These are phyloP conservation scores for Leucocoprinus birnbaumii DNA, from an alignment of 768 basidiomycete species.

Conservation along the genomic window DNA sequence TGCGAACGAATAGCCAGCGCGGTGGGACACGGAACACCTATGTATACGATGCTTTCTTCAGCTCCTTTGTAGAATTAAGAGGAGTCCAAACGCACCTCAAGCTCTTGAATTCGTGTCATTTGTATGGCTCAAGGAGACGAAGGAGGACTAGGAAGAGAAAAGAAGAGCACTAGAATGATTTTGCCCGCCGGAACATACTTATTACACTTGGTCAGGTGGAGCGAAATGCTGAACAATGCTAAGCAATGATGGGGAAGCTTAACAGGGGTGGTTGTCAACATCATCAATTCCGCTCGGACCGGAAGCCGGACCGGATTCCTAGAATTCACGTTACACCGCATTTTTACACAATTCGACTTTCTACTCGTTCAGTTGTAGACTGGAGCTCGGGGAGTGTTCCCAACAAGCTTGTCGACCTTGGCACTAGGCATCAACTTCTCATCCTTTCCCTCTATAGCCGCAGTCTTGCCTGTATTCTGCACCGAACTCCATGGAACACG, in stretches of 20 bases:
- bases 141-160: neutral
- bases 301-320: no score
- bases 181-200: no score
- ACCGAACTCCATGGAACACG: conserved; percentile 7
- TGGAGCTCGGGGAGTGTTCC: neutral
- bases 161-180: neutral
- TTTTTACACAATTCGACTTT: no score
- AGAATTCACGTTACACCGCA: no score
- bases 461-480: neutral
- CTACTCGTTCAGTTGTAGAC: no score
- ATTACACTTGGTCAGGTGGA: no score
- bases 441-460: conserved; percentile 8
- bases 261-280: no score
- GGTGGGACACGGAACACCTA: conserved; percentile 69
- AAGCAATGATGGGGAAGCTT: no score
- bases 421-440: conserved; percentile 4
- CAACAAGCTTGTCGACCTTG: conserved; percentile 2
- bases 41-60: no score
- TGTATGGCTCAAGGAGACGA: neutral
- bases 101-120: neutral
- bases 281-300: no score
- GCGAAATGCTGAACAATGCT: no score
- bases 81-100: neutral
- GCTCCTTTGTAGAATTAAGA: neutral
- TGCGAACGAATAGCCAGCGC: conserved; percentile 70